Base-by-base conservation (phyloP, 2,329 filamentous ascomycete species). In the Coleophoma crateriformis region DNA sequence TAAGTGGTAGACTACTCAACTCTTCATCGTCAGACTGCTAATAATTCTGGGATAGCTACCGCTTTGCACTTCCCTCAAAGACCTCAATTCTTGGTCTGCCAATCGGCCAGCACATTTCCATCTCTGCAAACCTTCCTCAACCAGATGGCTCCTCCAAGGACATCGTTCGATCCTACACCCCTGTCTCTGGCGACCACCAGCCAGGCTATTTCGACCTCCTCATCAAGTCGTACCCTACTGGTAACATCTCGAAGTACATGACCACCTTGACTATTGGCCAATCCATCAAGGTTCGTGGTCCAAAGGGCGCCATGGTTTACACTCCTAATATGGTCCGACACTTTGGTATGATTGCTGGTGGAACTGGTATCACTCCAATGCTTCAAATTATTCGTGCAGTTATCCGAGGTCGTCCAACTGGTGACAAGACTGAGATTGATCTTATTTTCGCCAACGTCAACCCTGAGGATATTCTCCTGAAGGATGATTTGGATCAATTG, bases 301-400 rank as follows among this genome's bases (percentile, higher is more conserved):
- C 94, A 70, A 97, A 97, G 80, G 94, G 94, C 61, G 92, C 92
- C 61, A 96, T 99, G 79, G 88, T 95, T 55, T 99, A 99, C 75
- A 89, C 86, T 15, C 90, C 92, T 61, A 96, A 96, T 78, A 92
- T 99, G 88, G 89, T 92, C 61, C 85, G 88, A 57, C 88, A 88
- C 71, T 95, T 99, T 60, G 94, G 91, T 66, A 99, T 99, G 94
- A 89, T 99, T 66, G 90, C 94, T 56, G 94, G 94, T 59, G 94
- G 94, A 58, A 97, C 94, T 33, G 94, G 94, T 61, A 97, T 99
- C 69, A 97, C 94, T 10, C 94, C 94, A 53, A 99, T 99, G 94
- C 81, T 97, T 56, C 94, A 99, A 76, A 84, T 99, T 62, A 84
- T 96, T 67, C 87, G 90, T 63, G 94, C 92, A 51, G 90, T 97